Evolutionary conservation across 768 basidiomycete species (phyloP), one percentile per base, ranked within the genome.

Genomic region (Hericium rajendrae): DNA sequence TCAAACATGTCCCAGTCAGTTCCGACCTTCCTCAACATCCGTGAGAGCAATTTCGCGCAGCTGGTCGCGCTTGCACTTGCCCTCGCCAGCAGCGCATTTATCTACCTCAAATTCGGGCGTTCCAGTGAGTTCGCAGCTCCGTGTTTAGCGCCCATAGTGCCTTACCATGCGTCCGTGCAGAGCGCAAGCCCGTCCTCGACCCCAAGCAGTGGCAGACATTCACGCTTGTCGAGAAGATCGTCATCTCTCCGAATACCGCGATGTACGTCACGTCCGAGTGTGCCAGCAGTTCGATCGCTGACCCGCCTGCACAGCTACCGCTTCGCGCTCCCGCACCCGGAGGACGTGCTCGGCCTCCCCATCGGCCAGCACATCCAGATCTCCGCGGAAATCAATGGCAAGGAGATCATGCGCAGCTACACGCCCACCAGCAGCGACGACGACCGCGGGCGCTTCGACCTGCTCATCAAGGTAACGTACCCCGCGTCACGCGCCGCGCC

Each of bases 341-440:
- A 82, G 38, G 88, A 91, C 68, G 76, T 86, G 53, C 86, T 99
- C 15, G 95, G 95, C 57, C 85, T 99, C 3, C 97, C 97, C 57
- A 85, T 93, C 62, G 97, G 97, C 53, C 93, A 97, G 74, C 97
- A 99, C 78, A 91, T 99, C 66, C 86, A 90, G 51, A 80, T 99
- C 56, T 81, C 83, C 20, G 94, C 95, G 16, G 86, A 91, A 61
- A 92, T 98, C 61, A 82, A 87, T 64, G 94, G 92, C 66, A 98
- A 98, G 76, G 79, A 86, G 43, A 76, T 99, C 66, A 80, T 83
- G 65, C 85, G 97, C 59, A 91, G 85, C 72, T 99, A 99, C 75
- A 99, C 97, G 18, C 97, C 97, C 55, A 92, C 94, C 22, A 91
- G 86, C 68, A 86, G 87, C 65, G 91, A 98, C 68, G 91, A 95